phyloP scores from a whole-genome alignment of 305 asterid genomes.

The Salvia sclarea region DNA sequence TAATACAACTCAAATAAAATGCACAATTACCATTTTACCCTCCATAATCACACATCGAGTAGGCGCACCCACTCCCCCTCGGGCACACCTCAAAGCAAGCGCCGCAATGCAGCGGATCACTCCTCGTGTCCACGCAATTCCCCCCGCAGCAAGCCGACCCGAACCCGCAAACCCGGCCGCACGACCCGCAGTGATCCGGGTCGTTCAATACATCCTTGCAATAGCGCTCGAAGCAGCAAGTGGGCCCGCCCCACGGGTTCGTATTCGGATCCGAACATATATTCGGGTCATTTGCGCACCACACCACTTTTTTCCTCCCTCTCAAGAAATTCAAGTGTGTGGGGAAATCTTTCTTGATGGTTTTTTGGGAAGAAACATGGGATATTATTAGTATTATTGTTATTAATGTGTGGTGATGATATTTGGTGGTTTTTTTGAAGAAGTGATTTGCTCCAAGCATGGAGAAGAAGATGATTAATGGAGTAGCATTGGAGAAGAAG shows the following conservation, averaged over 20 bases:
- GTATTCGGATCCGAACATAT: conserved; percentile 37
- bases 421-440: background rate
- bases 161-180: conserved; percentile 47
- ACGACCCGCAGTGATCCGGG: conserved; percentile 45
- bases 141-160: conserved; percentile 50
- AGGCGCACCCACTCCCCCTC: conserved; percentile 34
- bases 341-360: conserved; percentile 20
- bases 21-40: conserved; percentile 25
- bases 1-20: background rate
- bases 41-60: conserved; percentile 54
- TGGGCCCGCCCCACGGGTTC: conserved; percentile 50
- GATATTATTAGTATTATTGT: background rate
- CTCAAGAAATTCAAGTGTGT: conserved; percentile 43
- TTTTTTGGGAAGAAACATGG: conserved; percentile 24
- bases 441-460: conserved; percentile 34
- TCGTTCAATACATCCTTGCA: conserved; percentile 45
- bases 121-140: conserved; percentile 40
- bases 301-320: conserved; percentile 39
- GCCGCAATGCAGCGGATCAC: conserved; percentile 47
- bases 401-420: background rate
- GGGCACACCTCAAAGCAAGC: conserved; percentile 48
- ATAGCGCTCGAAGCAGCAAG: conserved; percentile 43
- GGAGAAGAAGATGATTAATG: conserved; percentile 23
- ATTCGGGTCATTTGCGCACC: conserved; percentile 42
- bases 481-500: conserved; percentile 26